Base-by-base conservation (phyloP, 768 basidiomycete species). In the Leucosporidium yakuticum region DNA sequence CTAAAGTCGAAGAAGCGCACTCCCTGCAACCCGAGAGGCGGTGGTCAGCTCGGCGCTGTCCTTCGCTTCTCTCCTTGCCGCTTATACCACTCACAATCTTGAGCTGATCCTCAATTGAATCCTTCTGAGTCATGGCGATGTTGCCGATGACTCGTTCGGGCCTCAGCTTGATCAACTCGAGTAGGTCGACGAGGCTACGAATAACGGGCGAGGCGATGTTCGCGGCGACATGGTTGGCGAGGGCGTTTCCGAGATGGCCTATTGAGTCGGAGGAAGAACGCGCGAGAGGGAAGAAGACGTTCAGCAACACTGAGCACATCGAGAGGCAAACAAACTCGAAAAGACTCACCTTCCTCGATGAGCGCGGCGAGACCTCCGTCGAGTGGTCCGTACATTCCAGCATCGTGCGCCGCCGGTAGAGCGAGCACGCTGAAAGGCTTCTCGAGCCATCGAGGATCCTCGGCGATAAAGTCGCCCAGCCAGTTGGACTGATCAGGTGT, bases 81-180 rank as follows among this genome's bases (percentile, higher is more conserved):
- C 34, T n/a, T 53, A 6, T 27, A 17, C 14, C 9, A 59, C 57
- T 23, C 36, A 59, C 59, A 31, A 60, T 60, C 25, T 48, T 15
- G 14, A 60, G 25, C 59, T 60, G 59, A 44, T 25, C 25, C 14
- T 23, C n/a, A 19, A 60, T 47, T 4, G 8, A 5, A 19, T 60
- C 59, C 59, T 60, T 60, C 27, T 60, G 59, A 25, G 59, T 60
- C 39, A 60, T 17, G 15, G 59, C 59, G 59, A 60, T 60, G 14
- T 60, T 60, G 59, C 47, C 47, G 59, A 60, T 60, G 2, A 60
- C 55, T 47, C 59, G 59, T 8, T 25, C 59, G 2, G 59, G 59
- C 12, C 25, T 60, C 9, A 60, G 19, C 44, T 47, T 48, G 27
- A 60, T 29, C n/a, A 31, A 19, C 27, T 60, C 59, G 44, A 60